Base-by-base conservation (phyloP, 805 yeast genomes). In the Torulaspora microellipsoides region DNA sequence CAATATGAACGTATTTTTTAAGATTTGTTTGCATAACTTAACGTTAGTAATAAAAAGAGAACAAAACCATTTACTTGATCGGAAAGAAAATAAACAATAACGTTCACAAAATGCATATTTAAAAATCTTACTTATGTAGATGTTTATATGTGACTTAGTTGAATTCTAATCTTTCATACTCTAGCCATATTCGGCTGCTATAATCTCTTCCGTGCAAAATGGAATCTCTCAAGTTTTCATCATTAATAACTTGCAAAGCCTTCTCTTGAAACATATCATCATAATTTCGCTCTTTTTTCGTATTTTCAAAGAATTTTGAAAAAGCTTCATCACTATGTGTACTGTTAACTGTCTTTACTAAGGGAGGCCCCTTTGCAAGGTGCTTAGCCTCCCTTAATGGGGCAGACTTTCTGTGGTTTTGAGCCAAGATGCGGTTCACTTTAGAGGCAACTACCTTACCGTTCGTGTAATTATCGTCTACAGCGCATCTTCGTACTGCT, bases 401-500 rank as follows among this genome's bases (percentile, higher is more conserved):
- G 32, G 27, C 20, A 31, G 29, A 12, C 27, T 34, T 31, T 30
- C 29, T 38, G 27, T 33, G 39, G 13, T 34, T 30, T 20, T 46
- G 45, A n/a, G 38, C 25, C 17, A 42, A 31, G 13, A 46, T 27
- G 8, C 36, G 40, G 8, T 25, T 42, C 4, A 46, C 28, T 13
- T 42, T 39, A 10, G 49, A 32, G 3, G 40, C 17, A 12, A 46
- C 30, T 10, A 38, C 33, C 15, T 42, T 46, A 15, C 38, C 35
- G 15, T 32, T 37, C 10, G 36, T n/a, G 7, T 27, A 38, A 3
- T 25, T 14, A 10, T 38, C 35, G 13, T 42, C 34, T 7, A 30
- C 13, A 11, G 39, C 36, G 27, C 46, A 40, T 29, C 57, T 37
- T 27, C 43, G 38, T 6, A 53, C 47, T 12, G 41, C 44, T 30